A percentile compares a stretch with the other conserved stretches of the same genome.
phyloP scores from a whole-genome alignment of 202 grass and related monocot species.

The Panicum hallii region DNA sequence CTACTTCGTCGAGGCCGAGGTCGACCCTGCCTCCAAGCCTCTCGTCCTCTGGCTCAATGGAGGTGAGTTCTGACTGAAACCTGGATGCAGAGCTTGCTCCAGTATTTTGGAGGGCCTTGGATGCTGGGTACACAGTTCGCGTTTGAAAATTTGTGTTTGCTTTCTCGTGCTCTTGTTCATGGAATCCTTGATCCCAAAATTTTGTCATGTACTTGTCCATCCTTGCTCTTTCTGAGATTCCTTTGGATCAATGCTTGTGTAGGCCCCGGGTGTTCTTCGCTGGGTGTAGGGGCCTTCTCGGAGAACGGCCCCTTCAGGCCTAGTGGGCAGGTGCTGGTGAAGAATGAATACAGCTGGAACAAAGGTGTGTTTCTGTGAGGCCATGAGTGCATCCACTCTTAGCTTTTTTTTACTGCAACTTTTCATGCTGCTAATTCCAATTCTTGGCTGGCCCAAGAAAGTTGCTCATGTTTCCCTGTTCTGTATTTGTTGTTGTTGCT shows the following conservation, averaged over 20 bases:
- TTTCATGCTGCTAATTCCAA: slow-evolving; percentile 47
- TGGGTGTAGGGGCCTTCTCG: slow-evolving; percentile 98
- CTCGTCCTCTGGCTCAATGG: slow-evolving; percentile 98
- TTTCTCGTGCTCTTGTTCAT: not conserved
- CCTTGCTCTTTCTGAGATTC: slow-evolving; percentile 27
- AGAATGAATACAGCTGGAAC: slow-evolving; percentile 99
- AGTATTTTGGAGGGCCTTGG: not conserved
- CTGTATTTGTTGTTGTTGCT: not conserved
- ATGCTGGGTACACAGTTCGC: not conserved
- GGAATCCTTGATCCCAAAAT: not conserved
- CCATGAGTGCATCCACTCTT: slow-evolving; percentile 37
- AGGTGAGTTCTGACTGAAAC: slow-evolving; percentile 53
- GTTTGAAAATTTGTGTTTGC: not conserved
- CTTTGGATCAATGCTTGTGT: slow-evolving; percentile 26
- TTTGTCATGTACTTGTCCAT: slow-evolving; percentile 11
- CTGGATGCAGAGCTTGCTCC: not conserved
- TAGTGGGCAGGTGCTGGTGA: slow-evolving; percentile 69
- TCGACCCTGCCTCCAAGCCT: slow-evolving; percentile 73
- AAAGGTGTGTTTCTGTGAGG: slow-evolving; percentile 64
- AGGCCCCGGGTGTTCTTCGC: slow-evolving; percentile 97
- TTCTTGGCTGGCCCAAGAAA: slow-evolving; percentile 49
- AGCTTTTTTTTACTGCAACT: slow-evolving; percentile 28
- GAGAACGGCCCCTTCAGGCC: slow-evolving; percentile 99
- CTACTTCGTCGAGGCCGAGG: slow-evolving; percentile 95
- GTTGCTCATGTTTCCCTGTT: not conserved